Evolutionary conservation across 2,329 filamentous ascomycete genomes (phyloP).

Genomic region (Colletotrichum sp.): DNA sequence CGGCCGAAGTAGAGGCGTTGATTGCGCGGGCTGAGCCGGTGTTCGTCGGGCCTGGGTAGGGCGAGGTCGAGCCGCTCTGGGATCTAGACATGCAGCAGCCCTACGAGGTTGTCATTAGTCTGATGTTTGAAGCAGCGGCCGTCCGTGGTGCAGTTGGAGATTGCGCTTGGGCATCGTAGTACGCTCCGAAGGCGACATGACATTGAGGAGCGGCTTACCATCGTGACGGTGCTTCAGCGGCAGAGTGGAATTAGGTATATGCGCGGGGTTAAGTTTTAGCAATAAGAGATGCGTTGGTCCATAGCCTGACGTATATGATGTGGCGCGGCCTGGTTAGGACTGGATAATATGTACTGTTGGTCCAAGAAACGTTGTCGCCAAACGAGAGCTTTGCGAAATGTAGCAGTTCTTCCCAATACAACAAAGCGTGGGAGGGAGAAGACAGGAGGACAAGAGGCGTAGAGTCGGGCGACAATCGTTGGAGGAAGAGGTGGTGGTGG

Average conservation of each 20-base stretch:
- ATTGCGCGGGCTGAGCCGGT: conserved; percentile 60
- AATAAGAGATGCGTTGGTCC: neutral
- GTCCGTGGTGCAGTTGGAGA: neutral
- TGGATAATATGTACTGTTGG: neutral
- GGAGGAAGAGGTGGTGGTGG: neutral
- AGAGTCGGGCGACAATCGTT: neutral
- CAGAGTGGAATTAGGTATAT: neutral
- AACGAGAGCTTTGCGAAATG: neutral
- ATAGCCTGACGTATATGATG: neutral
- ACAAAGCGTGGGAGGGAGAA: neutral
- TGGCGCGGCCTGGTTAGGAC: neutral
- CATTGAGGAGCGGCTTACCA: neutral
- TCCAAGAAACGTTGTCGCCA: neutral
- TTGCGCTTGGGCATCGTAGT: neutral
- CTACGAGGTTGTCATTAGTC: conserved; percentile 35
- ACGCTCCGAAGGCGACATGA: neutral
- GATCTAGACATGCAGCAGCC: conserved; percentile 64
- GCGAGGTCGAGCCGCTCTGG: conserved; percentile 53
- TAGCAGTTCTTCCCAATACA: neutral
- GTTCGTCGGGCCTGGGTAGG: conserved; percentile 54
- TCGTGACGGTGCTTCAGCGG: neutral
- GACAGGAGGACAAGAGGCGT: neutral
- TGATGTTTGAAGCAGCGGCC: neutral
- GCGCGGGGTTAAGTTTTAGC: neutral
- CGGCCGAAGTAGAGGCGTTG: conserved; percentile 41